Evolutionary conservation across 208 protist species (phyloP).

Genomic region (Tetramitus jugosus): DNA sequence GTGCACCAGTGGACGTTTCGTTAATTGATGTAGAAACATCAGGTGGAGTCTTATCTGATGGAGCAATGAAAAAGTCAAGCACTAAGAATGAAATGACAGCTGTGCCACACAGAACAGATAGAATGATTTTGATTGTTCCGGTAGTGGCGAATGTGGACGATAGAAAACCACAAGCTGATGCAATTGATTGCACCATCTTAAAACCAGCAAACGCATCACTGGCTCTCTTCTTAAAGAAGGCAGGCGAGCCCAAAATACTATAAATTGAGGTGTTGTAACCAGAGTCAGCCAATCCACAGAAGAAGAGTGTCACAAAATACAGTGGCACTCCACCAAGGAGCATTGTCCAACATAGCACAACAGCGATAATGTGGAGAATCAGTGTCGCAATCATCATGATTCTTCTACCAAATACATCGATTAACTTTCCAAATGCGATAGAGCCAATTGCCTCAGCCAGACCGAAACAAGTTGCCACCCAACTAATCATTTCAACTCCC

Average conservation of each 20-base stretch:
- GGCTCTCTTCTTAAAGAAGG: not conserved
- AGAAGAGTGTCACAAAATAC: not conserved
- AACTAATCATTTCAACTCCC: not conserved
- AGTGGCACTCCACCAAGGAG: not conserved
- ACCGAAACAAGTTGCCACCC: not conserved
- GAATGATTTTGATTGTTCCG: not conserved
- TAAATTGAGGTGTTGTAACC: not conserved
- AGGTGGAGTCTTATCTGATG: no score
- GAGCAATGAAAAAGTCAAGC: not conserved
- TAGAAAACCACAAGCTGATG: conserved; percentile 6
- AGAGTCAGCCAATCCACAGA: conserved; percentile 1
- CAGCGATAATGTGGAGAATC: not conserved
- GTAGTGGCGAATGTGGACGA: not conserved
- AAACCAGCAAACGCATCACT: conserved; percentile 14
- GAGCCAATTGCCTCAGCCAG: not conserved
- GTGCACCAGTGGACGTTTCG: no score
- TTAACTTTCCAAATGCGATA: conserved; percentile 18
- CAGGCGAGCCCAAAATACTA: not conserved
- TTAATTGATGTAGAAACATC: no score
- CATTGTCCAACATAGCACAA: not conserved
- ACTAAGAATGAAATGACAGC: not conserved
- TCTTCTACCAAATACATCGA: not conserved
- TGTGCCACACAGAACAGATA: not conserved
- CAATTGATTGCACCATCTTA: not conserved
- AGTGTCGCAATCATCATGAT: not conserved